A percentile compares a stretch with the other conserved stretches of the same genome.
These are phyloP conservation scores for Orobanche coerulescens DNA, from an alignment of 257 asterid genomes.

Conservation along the genomic window DNA sequence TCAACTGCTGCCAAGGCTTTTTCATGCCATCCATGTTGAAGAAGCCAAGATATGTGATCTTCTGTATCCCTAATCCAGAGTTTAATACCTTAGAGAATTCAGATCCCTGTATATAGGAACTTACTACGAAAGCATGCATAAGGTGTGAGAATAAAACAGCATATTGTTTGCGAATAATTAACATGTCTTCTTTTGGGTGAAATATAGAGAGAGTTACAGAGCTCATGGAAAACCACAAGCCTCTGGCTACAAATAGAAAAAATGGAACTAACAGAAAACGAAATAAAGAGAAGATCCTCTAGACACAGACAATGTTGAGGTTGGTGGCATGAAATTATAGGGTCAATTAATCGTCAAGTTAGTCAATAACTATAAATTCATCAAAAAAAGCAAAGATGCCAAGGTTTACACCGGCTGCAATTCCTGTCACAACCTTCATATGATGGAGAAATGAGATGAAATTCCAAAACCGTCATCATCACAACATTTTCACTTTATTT, in stretches of 20 bases:
- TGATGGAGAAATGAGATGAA: no score
- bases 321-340: no score
- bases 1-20: constrained; percentile 97
- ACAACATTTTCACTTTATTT: constrained; percentile 1
- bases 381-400: no score
- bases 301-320: background rate
- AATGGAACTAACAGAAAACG: constrained; percentile 1
- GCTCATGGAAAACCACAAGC: constrained; percentile 2
- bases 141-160: constrained; percentile 7
- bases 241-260: constrained; percentile 1
- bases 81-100: constrained; percentile 16
- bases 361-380: no score
- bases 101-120: constrained; percentile 8
- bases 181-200: constrained; percentile 10
- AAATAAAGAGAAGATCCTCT: background rate
- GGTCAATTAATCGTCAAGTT: no score
- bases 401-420: no score
- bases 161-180: constrained; percentile 5
- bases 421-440: no score
- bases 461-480: no score
- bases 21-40: constrained; percentile 90
- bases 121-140: background rate
- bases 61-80: constrained; percentile 75
- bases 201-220: constrained; percentile 7
- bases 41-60: constrained; percentile 98